Evolutionary conservation across 768 basidiomycete genomes (phyloP).

Genomic region (Tricholoma furcatifolium): DNA sequence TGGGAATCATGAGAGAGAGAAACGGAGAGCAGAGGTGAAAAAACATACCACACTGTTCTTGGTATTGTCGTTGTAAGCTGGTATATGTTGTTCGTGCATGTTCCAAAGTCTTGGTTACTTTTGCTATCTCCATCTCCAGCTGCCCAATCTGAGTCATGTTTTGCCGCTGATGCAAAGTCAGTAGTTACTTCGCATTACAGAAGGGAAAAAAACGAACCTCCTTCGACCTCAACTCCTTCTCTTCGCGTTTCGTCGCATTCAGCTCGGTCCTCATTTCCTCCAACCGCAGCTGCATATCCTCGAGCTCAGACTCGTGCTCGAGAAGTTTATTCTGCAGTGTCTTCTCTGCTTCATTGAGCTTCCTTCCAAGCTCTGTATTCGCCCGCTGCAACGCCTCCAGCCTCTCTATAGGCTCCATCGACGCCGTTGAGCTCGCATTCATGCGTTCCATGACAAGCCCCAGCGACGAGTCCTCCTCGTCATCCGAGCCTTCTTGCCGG

Average conservation of each 20-base stretch:
- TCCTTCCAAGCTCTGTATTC: conserved; percentile 74
- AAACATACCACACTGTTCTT: conserved; percentile 78
- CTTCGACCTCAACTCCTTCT: conserved; percentile 87
- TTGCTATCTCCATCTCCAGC: conserved; percentile 78
- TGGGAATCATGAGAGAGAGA: not conserved
- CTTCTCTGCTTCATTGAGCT: conserved; percentile 72
- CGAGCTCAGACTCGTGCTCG: conserved; percentile 82
- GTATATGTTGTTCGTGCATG: conserved; percentile 69
- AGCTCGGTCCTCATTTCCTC: conserved; percentile 82
- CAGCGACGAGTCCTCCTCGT: conserved; percentile 53
- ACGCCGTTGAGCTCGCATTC: conserved; percentile 59
- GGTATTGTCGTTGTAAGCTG: conserved; percentile 82
- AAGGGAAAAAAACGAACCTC: conserved; percentile 52
- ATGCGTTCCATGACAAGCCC: conserved; percentile 64
- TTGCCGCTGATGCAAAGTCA: conserved; percentile 44
- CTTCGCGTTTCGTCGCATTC: conserved; percentile 79
- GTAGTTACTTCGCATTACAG: not conserved
- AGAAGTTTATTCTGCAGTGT: conserved; percentile 61
- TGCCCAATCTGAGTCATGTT: conserved; percentile 64
- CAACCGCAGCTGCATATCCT: conserved; percentile 72
- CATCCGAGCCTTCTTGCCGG: conserved; percentile 46
- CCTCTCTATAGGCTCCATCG: conserved; percentile 70
- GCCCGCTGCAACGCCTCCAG: conserved; percentile 70
- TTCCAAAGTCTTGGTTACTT: conserved; percentile 73
- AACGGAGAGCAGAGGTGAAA: not conserved